Evolutionary conservation across 148 eudicot species (phyloP), one percentile per base, ranked within the genome.

Genomic region (Camellia sinensis): DNA sequence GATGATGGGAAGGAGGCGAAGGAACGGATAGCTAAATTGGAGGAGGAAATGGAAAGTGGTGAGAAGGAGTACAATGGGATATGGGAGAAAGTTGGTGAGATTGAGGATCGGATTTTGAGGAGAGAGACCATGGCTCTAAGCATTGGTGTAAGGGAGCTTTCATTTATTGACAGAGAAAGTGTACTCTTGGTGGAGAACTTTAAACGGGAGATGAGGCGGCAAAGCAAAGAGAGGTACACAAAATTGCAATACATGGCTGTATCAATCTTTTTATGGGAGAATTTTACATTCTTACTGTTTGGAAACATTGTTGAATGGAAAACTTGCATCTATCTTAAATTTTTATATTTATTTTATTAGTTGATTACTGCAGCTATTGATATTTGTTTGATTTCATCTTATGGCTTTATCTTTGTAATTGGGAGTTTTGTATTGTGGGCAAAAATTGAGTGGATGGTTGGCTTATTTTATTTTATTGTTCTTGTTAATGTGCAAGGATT

Each of bases 131-230:
- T 87, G 85, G 91, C 88, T 43, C 78, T 93, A 69, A 90, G 94
- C 82, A 84, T 95, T 85, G 92, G 92, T 22, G 88, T 89, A 45
- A 90, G 93, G 88, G 97, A 95, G 87, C 89, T 95, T 80, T 80
- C 79, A 2, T 91, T 79, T 83, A 88, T 95, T 40, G 90, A 90
- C 86, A 82, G 87, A 72, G 96, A 95, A 82, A 82, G 94, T 76
- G 88, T 88, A 88, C 83, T 52, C 40, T 84, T 95, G 76, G 94
- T 95, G 6, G 81, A 89, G 84, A 86, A 76, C 64, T 89, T 93
- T 78, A 80, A 50, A 5, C 71, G 71, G 75, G 88, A 90, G 80
- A 81, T 80, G 82, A 87, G 81, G 85, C 78, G 18, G 80, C 78
- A 37, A 40, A 74, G 77, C 48, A 60, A 37, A 70, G 67, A 72